phyloP scores from a whole-genome alignment of 2,329 filamentous ascomycete species.

The Neonectria faginata region DNA sequence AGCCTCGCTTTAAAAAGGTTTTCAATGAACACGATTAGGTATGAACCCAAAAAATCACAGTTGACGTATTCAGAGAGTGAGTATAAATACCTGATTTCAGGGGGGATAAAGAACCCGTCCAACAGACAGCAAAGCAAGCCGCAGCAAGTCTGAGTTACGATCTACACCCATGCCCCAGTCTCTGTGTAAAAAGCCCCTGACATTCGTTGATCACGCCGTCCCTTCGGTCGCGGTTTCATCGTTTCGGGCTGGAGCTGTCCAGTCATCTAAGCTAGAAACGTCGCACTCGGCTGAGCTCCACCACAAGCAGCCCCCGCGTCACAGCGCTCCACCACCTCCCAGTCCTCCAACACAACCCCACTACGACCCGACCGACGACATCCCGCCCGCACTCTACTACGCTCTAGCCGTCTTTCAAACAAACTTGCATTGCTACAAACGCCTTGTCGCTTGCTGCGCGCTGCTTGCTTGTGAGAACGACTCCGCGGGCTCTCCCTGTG shows the following conservation, averaged over 20 bases:
- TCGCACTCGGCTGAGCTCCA: constrained; percentile 17
- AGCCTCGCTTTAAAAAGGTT: not conserved
- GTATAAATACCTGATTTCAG: not conserved
- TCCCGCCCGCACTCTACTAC: constrained; percentile 8
- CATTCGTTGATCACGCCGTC: not conserved
- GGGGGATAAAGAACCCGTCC: too few species aligned
- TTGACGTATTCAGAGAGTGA: not conserved
- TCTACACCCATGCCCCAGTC: not conserved
- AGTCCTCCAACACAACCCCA: constrained; percentile 18
- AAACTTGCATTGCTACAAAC: constrained; percentile 4
- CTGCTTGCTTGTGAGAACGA: not conserved
- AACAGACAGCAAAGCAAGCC: too few species aligned
- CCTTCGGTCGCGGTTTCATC: not conserved
- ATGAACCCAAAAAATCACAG: not conserved
- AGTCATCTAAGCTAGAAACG: constrained; percentile 17
- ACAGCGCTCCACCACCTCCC: constrained; percentile 7
- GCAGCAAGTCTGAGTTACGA: not conserved
- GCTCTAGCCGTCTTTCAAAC: constrained; percentile 13
- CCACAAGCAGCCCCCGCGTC: constrained; percentile 25
- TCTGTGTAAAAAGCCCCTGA: not conserved
- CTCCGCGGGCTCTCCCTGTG: not conserved
- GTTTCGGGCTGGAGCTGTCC: constrained; percentile 4
- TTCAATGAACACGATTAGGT: not conserved
- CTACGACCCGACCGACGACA: constrained; percentile 16
- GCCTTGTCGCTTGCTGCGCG: not conserved